Evolutionary conservation across 257 asterid species (phyloP).

Genomic region (Scutellaria galericulata): DNA sequence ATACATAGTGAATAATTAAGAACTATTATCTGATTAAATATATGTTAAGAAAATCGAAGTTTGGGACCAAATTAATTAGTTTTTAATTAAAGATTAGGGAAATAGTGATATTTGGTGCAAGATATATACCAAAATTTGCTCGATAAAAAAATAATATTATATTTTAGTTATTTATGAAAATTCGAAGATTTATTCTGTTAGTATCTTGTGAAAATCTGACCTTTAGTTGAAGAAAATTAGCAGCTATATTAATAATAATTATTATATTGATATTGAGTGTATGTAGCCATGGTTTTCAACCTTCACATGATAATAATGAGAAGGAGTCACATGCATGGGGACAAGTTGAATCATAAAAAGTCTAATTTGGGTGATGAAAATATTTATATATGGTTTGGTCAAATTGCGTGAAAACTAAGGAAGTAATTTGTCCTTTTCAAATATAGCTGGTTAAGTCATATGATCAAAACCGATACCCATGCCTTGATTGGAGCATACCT

Average conservation of each 20-base stretch:
- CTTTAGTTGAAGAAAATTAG: background rate
- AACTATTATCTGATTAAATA: no score
- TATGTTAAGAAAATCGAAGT: no score
- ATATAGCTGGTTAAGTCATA: slow-evolving; percentile 42
- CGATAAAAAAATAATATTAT: background rate
- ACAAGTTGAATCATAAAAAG: slow-evolving; percentile 32
- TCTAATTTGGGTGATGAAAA: slow-evolving; percentile 8
- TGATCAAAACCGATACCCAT: slow-evolving; percentile 20
- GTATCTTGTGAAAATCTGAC: background rate
- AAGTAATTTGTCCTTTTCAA: slow-evolving; percentile 31
- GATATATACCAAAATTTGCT: no score
- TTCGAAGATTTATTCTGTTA: background rate
- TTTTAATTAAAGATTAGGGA: no score
- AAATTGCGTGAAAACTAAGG: slow-evolving; percentile 33
- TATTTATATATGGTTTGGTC: background rate
- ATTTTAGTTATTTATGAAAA: background rate
- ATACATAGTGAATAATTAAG: no score
- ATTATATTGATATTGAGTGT: no score
- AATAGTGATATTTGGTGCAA: no score
- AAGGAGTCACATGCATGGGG: slow-evolving; percentile 35
- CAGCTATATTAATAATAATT: background rate
- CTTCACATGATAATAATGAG: slow-evolving; percentile 23
- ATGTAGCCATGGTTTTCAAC: slow-evolving; percentile 18
- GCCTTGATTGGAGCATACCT: slow-evolving; percentile 33
- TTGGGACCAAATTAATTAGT: no score